phyloP scores from a whole-genome alignment of 345 rosid species.

The Microcos paniculata region DNA sequence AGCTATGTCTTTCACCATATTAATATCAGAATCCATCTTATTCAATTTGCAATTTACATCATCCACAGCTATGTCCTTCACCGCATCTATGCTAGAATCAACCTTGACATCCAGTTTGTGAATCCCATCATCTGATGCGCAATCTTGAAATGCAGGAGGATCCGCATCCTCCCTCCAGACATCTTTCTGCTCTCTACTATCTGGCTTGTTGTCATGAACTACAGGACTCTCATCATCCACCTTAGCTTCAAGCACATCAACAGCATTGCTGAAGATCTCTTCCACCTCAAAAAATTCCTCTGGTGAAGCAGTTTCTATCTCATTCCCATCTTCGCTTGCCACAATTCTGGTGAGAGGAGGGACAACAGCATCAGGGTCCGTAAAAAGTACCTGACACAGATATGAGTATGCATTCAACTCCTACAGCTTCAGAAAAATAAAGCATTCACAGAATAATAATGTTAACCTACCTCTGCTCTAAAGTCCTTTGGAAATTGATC shows the following conservation, averaged over 20 bases:
- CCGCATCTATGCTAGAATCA: constrained; percentile 53
- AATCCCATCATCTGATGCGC: constrained; percentile 68
- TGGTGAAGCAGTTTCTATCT: constrained; percentile 67
- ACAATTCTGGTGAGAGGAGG: constrained; percentile 50
- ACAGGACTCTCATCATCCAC: constrained; percentile 37
- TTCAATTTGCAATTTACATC: constrained; percentile 75
- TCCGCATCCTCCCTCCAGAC: constrained; percentile 71
- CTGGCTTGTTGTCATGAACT: constrained; percentile 32
- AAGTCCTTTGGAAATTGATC: constrained; percentile 77
- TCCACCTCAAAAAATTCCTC: constrained; percentile 98
- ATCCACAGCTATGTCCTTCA: constrained; percentile 92
- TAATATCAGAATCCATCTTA: constrained; percentile 46
- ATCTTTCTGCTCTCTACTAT: constrained; percentile 50
- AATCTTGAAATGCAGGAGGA: constrained; percentile 66
- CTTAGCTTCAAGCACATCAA: constrained; percentile 63
- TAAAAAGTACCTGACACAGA: constrained; percentile 87
- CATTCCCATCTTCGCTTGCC: constrained; percentile 62
- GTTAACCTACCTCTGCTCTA: constrained; percentile 80
- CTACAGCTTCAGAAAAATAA: constrained; percentile 37
- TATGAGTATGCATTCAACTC: constrained; percentile 69
- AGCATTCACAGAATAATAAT: constrained; percentile 26
- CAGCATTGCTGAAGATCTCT: constrained; percentile 79
- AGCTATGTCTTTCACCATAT: constrained; percentile 78
- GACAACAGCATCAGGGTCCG: constrained; percentile 68
- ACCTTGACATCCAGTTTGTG: constrained; percentile 44